Conservation (phyloP, 2,329 filamentous ascomycete species). For the Clarireedia paspali region DNA sequence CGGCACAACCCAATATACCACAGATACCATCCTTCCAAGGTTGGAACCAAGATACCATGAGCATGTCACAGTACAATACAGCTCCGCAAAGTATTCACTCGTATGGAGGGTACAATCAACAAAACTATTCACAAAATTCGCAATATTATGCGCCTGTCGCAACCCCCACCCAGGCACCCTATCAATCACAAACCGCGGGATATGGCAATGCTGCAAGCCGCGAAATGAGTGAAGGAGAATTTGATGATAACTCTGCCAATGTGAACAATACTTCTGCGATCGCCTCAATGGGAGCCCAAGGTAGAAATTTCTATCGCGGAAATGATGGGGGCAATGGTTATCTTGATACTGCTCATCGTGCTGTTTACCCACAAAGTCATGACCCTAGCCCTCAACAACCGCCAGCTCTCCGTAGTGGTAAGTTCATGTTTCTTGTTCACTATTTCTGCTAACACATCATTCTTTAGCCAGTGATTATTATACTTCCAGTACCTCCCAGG, state of each 20-base stretch:
- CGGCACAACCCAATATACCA: constrained; percentile 22
- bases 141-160: constrained; percentile 9
- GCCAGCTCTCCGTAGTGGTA: constrained; percentile 15
- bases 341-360: constrained; percentile 18
- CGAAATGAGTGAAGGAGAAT: constrained; percentile 65
- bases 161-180: background rate
- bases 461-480: constrained; percentile 12
- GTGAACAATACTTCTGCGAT: constrained; percentile 8
- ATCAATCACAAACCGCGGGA: constrained; percentile 2
- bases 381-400: constrained; percentile 15
- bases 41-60: constrained; percentile 25
- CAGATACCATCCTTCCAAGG: constrained; percentile 26
- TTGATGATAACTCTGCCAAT: constrained; percentile 38
- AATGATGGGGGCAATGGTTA: constrained; percentile 18
- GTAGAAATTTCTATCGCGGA: constrained; percentile 25
- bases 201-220: constrained; percentile 53
- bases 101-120: constrained; percentile 15
- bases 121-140: constrained; percentile 18
- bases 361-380: constrained; percentile 16
- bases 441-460: background rate
- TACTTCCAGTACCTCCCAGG: constrained; percentile 14
- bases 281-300: constrained; percentile 12
- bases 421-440: background rate
- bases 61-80: constrained; percentile 17
- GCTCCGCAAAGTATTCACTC: constrained; percentile 15